phyloP scores from a whole-genome alignment of 257 asterid genomes.

The Solanum raphanifolium region DNA sequence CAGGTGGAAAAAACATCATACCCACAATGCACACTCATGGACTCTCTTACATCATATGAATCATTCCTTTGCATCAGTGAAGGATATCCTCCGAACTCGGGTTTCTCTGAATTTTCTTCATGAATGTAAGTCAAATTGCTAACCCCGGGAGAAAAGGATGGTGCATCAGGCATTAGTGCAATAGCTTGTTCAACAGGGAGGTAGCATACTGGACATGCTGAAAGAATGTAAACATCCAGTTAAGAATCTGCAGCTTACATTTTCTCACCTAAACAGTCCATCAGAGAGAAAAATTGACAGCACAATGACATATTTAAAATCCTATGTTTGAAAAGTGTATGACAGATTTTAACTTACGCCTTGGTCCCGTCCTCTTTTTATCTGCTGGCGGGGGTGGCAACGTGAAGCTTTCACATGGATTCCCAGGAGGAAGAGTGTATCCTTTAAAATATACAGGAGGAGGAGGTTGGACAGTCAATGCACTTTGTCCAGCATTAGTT shows the following conservation, averaged over 20 bases:
- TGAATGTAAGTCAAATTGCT: slow-evolving; percentile 39
- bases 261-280: not conserved
- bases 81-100: slow-evolving; percentile 72
- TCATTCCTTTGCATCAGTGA: slow-evolving; percentile 56
- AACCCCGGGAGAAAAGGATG: slow-evolving; percentile 53
- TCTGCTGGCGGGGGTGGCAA: slow-evolving; percentile 97
- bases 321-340: not conserved
- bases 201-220: slow-evolving; percentile 80
- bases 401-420: slow-evolving; percentile 79
- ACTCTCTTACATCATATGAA: slow-evolving; percentile 69
- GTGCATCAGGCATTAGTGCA: slow-evolving; percentile 42
- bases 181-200: slow-evolving; percentile 57
- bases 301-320: not conserved
- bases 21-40: slow-evolving; percentile 93
- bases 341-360: slow-evolving; percentile 43
- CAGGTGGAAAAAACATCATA: slow-evolving; percentile 19
- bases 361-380: slow-evolving; percentile 86
- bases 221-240: slow-evolving; percentile 4
- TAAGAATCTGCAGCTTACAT: not conserved
- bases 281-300: not conserved
- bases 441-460: slow-evolving; percentile 52
- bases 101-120: slow-evolving; percentile 39
- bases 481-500: slow-evolving; percentile 14
- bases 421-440: slow-evolving; percentile 81
- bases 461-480: slow-evolving; percentile 10